Conservation (phyloP, 2,329 filamentous ascomycete genomes). For the Pseudophaeomoniella oleicola region DNA sequence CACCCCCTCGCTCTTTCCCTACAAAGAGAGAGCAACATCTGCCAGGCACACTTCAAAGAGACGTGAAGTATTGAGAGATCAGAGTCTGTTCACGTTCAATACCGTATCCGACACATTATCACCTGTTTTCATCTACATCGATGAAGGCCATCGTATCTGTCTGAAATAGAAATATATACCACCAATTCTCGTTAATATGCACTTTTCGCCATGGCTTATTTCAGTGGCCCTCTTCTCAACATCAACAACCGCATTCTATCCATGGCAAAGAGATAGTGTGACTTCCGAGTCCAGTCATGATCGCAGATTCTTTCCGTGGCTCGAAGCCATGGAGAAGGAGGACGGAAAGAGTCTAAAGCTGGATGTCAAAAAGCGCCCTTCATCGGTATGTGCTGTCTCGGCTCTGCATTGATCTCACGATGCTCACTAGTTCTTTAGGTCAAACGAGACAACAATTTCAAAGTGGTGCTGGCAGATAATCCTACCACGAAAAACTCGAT, state of each 20-base stretch:
- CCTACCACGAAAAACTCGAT: constrained; percentile 31
- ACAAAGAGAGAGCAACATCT: no score
- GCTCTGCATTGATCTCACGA: background rate
- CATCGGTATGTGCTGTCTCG: constrained; percentile 6
- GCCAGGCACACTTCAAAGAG: no score
- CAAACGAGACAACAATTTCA: constrained; percentile 33
- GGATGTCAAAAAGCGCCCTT: constrained; percentile 21
- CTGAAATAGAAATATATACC: no score
- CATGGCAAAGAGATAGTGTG: constrained; percentile 18
- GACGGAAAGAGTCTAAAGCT: constrained; percentile 15
- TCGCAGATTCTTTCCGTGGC: constrained; percentile 20
- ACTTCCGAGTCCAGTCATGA: constrained; percentile 7
- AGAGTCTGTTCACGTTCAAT: no score
- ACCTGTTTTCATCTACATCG: no score
- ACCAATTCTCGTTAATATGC: constrained; percentile 13
- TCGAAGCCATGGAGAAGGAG: constrained; percentile 6
- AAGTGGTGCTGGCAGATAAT: constrained; percentile 23
- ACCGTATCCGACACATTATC: no score
- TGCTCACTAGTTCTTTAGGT: constrained; percentile 13
- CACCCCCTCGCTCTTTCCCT: no score
- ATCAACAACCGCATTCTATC: constrained; percentile 27
- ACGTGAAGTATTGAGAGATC: no score
- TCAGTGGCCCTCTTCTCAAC: constrained; percentile 16
- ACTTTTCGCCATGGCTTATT: constrained; percentile 21
- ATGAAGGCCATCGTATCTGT: no score